A percentile compares a stretch with the other conserved stretches of the same genome.
Evolutionary conservation across 2,329 filamentous ascomycete genomes (phyloP).

Genomic region (Neofusicoccum umdonicola): DNA sequence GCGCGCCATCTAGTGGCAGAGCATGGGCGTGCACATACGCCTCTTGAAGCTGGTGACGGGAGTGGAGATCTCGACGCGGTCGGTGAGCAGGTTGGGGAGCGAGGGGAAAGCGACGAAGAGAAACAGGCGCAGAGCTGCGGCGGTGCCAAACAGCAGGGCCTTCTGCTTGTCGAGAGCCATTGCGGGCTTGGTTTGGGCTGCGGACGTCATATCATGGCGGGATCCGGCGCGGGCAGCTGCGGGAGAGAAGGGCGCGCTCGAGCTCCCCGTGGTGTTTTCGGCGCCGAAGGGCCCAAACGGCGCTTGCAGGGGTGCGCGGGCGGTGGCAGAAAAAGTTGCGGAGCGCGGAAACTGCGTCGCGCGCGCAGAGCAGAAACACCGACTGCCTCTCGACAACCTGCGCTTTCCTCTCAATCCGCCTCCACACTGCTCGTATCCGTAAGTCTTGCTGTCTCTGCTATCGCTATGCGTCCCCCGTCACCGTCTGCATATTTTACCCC

Average conservation of each 20-base stretch:
- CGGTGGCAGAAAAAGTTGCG: conserved; percentile 17
- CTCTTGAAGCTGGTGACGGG: conserved; percentile 98
- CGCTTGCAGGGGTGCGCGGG: not conserved
- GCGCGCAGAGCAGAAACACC: not conserved
- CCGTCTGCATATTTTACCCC: not conserved
- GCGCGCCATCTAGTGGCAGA: not conserved
- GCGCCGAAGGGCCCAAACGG: not conserved
- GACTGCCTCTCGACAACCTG: not conserved
- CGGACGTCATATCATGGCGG: conserved; percentile 10
- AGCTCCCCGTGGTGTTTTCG: conserved; percentile 13
- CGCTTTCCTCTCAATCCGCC: not conserved
- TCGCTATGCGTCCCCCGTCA: not conserved
- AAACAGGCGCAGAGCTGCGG: conserved; percentile 73
- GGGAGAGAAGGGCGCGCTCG: not conserved
- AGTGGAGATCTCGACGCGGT: conserved; percentile 93
- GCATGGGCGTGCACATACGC: conserved; percentile 56
- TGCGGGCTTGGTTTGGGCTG: not conserved
- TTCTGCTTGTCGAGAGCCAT: conserved; percentile 60
- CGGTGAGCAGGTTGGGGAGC: conserved; percentile 80
- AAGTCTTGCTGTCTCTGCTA: not conserved
- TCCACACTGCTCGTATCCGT: not conserved
- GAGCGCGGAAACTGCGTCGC: not conserved
- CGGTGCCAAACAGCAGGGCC: conserved; percentile 68
- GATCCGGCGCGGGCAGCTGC: not conserved
- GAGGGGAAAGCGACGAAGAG: conserved; percentile 79